phyloP scores from a whole-genome alignment of 2,329 filamentous ascomycete species.

The Beauveria caledonica region DNA sequence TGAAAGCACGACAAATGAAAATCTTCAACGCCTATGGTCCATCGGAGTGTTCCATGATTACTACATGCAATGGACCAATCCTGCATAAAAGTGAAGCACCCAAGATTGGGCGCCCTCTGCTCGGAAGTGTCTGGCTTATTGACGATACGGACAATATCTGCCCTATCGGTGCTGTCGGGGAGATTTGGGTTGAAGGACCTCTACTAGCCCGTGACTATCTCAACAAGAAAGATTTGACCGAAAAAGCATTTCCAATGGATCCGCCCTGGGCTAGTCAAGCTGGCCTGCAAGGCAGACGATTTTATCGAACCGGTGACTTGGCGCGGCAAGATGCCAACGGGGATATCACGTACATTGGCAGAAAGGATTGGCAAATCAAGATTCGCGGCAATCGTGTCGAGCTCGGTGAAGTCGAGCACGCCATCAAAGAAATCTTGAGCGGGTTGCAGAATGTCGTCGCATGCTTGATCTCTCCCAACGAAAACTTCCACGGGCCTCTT shows the following conservation, averaged over 20 bases:
- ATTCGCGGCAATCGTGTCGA: slow-evolving; percentile 46
- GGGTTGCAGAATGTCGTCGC: background rate
- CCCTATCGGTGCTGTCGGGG: slow-evolving; percentile 20
- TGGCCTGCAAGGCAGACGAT: slow-evolving; percentile 12
- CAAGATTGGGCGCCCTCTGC: slow-evolving; percentile 6
- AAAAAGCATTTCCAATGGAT: slow-evolving; percentile 12
- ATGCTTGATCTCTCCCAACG: background rate
- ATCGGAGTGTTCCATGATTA: slow-evolving; percentile 28
- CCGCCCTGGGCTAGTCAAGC: background rate
- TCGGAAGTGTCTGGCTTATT: slow-evolving; percentile 15
- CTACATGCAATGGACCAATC: background rate
- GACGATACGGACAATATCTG: slow-evolving; percentile 15
- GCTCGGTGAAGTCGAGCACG: slow-evolving; percentile 20
- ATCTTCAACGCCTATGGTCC: slow-evolving; percentile 33
- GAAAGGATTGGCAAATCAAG: slow-evolving; percentile 49
- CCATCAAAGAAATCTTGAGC: slow-evolving; percentile 1
- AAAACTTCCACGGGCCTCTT: background rate
- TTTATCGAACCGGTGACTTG: slow-evolving; percentile 39
- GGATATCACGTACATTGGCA: slow-evolving; percentile 34
- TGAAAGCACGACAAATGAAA: slow-evolving; percentile 26
- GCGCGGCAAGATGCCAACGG: slow-evolving; percentile 25
- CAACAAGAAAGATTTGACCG: slow-evolving; percentile 27
- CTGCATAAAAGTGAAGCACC: background rate
- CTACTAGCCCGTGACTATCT: slow-evolving; percentile 41
- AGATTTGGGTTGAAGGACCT: slow-evolving; percentile 31